These are phyloP conservation scores for Diaporthe amygdali DNA, from an alignment of 2,329 filamentous ascomycete genomes.

Conservation along the genomic window DNA sequence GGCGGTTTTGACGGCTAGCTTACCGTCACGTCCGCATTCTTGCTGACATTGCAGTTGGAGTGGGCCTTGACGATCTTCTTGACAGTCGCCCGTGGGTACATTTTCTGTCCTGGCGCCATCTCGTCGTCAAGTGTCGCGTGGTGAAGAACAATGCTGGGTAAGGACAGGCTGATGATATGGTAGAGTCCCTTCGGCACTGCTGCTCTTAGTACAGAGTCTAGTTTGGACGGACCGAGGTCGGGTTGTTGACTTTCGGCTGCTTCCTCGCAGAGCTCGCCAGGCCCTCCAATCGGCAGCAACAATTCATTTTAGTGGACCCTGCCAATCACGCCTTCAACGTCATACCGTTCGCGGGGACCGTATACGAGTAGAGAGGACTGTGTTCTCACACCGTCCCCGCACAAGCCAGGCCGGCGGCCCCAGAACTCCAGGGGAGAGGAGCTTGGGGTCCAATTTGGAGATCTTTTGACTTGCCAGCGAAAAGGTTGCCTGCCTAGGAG, in stretches of 20 bases:
- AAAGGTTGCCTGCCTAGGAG: background rate
- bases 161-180: background rate
- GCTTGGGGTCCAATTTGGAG: slow-evolving; percentile 4
- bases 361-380: background rate
- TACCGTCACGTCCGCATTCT: slow-evolving; percentile 86
- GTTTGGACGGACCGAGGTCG: background rate
- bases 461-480: background rate
- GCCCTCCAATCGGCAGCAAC: slow-evolving; percentile 17
- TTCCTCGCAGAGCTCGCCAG: background rate
- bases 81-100: slow-evolving; percentile 83
- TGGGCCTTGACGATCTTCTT: slow-evolving; percentile 93
- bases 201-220: background rate
- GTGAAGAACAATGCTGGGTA: background rate
- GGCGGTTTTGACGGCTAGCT: slow-evolving; percentile 30
- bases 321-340: slow-evolving; percentile 15
- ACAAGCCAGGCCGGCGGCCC: background rate
- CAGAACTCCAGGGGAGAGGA: background rate
- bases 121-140: background rate
- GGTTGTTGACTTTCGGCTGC: slow-evolving; percentile 17
- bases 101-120: slow-evolving; percentile 71
- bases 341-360: background rate
- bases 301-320: background rate
- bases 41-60: slow-evolving; percentile 78
- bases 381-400: slow-evolving; percentile 24
- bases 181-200: background rate